A percentile compares a stretch with the other conserved stretches of the same genome.
Evolutionary conservation across 495 filamentous ascomycete genomes (phyloP).

Genomic region (Filosporella fistucella): DNA sequence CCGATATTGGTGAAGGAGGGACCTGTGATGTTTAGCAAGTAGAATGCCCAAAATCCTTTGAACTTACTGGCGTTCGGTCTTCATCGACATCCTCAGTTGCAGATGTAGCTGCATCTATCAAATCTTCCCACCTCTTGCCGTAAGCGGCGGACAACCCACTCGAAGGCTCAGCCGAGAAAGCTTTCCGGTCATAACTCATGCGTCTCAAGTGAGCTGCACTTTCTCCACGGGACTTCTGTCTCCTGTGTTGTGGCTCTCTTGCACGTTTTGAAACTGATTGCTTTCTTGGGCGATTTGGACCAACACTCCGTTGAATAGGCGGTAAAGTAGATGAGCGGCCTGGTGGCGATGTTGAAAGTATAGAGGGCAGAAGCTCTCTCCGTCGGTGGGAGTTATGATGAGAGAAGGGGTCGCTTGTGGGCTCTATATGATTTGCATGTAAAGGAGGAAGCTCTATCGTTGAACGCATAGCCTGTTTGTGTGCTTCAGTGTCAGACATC

Average conservation of each 20-base stretch:
- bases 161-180: slow-evolving; percentile 76
- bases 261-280: slow-evolving; percentile 75
- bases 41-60: slow-evolving; percentile 1
- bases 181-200: slow-evolving; percentile 73
- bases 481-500: slow-evolving; percentile 43
- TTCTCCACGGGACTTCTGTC: slow-evolving; percentile 62
- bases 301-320: slow-evolving; percentile 61
- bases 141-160: slow-evolving; percentile 72
- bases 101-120: slow-evolving; percentile 87
- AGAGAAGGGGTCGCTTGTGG: slow-evolving; percentile 65
- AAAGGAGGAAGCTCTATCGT: slow-evolving; percentile 74
- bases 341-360: slow-evolving; percentile 74
- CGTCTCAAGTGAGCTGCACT: slow-evolving; percentile 47
- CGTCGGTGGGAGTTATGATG: slow-evolving; percentile 55
- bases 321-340: slow-evolving; percentile 83
- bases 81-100: slow-evolving; percentile 89
- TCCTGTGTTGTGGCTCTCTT: slow-evolving; percentile 69
- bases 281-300: slow-evolving; percentile 66
- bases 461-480: slow-evolving; percentile 43
- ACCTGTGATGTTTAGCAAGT: slow-evolving; percentile 40
- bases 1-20: slow-evolving; percentile 60
- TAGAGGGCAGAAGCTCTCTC: slow-evolving; percentile 74
- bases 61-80: slow-evolving; percentile 74
- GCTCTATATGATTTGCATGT: slow-evolving; percentile 49
- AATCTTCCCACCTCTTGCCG: slow-evolving; percentile 89